phyloP scores from a whole-genome alignment of 2,329 filamentous ascomycete genomes.

The Fusarium humuli region DNA sequence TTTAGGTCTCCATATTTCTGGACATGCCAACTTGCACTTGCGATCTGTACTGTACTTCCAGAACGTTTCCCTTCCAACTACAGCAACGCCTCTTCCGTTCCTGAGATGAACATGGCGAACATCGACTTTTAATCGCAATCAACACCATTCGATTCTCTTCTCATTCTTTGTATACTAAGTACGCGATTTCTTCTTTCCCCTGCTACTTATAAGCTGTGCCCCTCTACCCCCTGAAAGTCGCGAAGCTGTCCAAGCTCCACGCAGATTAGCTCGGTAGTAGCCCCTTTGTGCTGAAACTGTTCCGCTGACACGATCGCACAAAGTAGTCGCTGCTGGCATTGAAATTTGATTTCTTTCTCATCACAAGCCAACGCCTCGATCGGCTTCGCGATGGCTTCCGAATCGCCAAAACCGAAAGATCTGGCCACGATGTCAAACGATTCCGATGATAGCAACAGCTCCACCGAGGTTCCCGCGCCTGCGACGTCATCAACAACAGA shows the following conservation, averaged over 20 bases:
- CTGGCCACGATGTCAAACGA: conserved; percentile 56
- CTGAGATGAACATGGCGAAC: conserved; percentile 40
- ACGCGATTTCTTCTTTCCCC: conserved; percentile 15
- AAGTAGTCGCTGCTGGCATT: conserved; percentile 39
- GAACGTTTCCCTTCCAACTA: conserved; percentile 41
- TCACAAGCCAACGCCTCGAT: conserved; percentile 29
- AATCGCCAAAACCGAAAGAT: conserved; percentile 53
- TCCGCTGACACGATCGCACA: conserved; percentile 44
- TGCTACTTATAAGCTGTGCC: conserved; percentile 1
- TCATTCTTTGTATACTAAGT: conserved; percentile 46
- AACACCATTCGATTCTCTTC: conserved; percentile 34
- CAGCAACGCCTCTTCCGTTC: conserved; percentile 31
- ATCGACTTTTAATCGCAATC: conserved; percentile 28
- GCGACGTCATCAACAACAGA: conserved; percentile 42
- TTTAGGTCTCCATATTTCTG: conserved; percentile 37
- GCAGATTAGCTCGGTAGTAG: conserved; percentile 39
- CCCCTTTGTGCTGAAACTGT: conserved; percentile 42
- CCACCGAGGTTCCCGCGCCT: conserved; percentile 32
- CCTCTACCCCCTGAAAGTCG: conserved; percentile 40
- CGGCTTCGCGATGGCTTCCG: conserved; percentile 53
- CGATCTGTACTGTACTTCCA: conserved; percentile 46
- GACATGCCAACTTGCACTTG: conserved; percentile 49
- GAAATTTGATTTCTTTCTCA: conserved; percentile 27
- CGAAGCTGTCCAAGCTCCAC: conserved; percentile 35
- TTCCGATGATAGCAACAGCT: conserved; percentile 35